Evolutionary conservation across 495 filamentous ascomycete genomes (phyloP), one percentile per base, ranked within the genome.

Genomic region (Neurospora sublineolata): DNA sequence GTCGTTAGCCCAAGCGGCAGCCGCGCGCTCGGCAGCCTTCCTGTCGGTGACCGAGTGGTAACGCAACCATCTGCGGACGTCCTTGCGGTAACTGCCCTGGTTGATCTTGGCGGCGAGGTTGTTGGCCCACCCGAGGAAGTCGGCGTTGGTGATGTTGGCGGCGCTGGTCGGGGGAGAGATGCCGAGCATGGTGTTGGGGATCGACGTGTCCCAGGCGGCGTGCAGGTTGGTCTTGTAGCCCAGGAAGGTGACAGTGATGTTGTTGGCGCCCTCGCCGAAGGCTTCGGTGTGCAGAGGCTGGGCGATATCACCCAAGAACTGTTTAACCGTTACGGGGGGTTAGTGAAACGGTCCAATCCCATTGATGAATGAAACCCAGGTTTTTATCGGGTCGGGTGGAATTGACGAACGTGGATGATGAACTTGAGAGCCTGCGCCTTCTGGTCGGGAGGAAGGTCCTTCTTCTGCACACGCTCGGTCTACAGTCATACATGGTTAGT

Each of bases 261-360:
- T 79, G 79, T 90, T 91, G 18, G 87, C 89, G 37, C 89, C 89
- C 3, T 83, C 74, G 9, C 85, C 83, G 42, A 85, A 83, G 10
- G 79, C 82, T 72, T 91, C 89, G 72, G 86, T 85, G 76, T 91
- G 89, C 1, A 91, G 82, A 0, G 89, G 89, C 72, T 91, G 89
- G 11, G 86, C 84, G 68, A 90, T 85, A 75, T 91, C 89, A 23
- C 89, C 89, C 27, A 87, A 69, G 75, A 89, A 86, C 40, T 42
- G 40, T n/a, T n/a, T 42, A 8, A 42, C 39, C 39, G 10, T 38
- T 12, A 40, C 39, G 7, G 18, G 7, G 16, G 40, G 40, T 42
- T 42, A 42, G 40, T 40, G 39, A 40, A 40, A 40, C 39, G 14
- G 39, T 40, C 39, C 38, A n/a, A n/a, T n/a, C 6, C 33, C 39